phyloP scores from a whole-genome alignment of 805 yeast species.

The Candida sakaeoensis region DNA sequence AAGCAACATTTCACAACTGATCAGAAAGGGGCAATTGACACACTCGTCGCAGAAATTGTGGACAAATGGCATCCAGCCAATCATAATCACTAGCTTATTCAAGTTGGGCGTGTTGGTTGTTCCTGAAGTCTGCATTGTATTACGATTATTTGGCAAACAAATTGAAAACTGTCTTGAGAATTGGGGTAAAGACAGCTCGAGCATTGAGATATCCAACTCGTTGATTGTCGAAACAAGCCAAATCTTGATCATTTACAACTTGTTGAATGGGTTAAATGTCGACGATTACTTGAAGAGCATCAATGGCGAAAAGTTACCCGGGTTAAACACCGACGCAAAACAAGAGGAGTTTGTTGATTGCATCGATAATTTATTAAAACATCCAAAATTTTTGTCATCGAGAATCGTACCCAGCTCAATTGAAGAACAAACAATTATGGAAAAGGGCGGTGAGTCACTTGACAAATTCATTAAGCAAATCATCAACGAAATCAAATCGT shows the following conservation, averaged over 20 bases:
- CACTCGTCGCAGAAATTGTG: constrained; percentile 60
- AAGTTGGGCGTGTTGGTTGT: constrained; percentile 60
- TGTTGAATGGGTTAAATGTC: constrained; percentile 52
- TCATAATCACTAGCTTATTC: constrained; percentile 55
- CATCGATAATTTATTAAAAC: constrained; percentile 71
- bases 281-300: constrained; percentile 37
- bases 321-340: constrained; percentile 57
- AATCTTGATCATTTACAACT: constrained; percentile 58
- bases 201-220: constrained; percentile 35
- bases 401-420: constrained; percentile 58
- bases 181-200: constrained; percentile 62
- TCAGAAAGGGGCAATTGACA: constrained; percentile 62
- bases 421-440: constrained; percentile 61
- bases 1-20: constrained; percentile 63
- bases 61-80: constrained; percentile 78
- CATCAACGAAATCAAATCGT: constrained; percentile 34
- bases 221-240: constrained; percentile 47
- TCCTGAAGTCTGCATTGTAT: constrained; percentile 63
- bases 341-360: constrained; percentile 58
- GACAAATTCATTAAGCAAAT: constrained; percentile 25
- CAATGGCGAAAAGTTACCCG: constrained; percentile 40
- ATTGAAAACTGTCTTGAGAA: constrained; percentile 57
- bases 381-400: constrained; percentile 78
- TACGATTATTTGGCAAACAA: constrained; percentile 62
- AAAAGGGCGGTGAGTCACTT: constrained; percentile 36